Conservation (phyloP, 257 asterid genomes). For the Jaltomata sinuosa region DNA sequence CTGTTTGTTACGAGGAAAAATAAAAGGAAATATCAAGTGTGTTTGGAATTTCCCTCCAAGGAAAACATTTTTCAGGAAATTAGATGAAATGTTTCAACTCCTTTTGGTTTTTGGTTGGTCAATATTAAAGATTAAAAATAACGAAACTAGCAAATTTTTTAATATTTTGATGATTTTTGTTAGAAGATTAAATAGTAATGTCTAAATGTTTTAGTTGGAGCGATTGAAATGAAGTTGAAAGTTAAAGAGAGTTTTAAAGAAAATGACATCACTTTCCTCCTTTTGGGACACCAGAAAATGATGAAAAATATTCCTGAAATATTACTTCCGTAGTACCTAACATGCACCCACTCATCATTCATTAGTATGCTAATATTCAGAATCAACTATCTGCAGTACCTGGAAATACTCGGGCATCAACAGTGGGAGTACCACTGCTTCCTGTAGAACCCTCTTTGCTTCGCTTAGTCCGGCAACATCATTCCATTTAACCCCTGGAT, state of each 20-base stretch:
- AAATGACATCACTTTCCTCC: too few relatives aligned
- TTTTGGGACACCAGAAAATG: too few relatives aligned
- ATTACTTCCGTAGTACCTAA: too few relatives aligned
- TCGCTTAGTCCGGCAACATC: slow-evolving; percentile 90
- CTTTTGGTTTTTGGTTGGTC: neutral
- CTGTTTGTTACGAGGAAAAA: neutral
- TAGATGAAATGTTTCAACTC: neutral
- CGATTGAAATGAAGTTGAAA: neutral
- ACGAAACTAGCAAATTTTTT: too few relatives aligned
- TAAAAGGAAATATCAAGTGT: neutral
- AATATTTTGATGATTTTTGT: neutral
- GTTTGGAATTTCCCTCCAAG: too few relatives aligned
- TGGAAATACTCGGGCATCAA: slow-evolving; percentile 99
- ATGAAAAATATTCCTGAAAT: too few relatives aligned
- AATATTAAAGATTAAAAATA: too few relatives aligned
- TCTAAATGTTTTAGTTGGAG: neutral
- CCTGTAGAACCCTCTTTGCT: slow-evolving; percentile 89
- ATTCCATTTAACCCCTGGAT: slow-evolving; percentile 89
- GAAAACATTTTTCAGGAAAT: neutral
- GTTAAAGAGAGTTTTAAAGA: too few relatives aligned
- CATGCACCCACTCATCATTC: too few relatives aligned
- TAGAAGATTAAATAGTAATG: neutral
- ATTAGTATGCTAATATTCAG: too few relatives aligned
- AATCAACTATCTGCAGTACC: slow-evolving; percentile 21
- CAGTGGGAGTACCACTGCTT: slow-evolving; percentile 92